phyloP scores from a whole-genome alignment of 2,329 filamentous ascomycete genomes.

The Venturia effusa region DNA sequence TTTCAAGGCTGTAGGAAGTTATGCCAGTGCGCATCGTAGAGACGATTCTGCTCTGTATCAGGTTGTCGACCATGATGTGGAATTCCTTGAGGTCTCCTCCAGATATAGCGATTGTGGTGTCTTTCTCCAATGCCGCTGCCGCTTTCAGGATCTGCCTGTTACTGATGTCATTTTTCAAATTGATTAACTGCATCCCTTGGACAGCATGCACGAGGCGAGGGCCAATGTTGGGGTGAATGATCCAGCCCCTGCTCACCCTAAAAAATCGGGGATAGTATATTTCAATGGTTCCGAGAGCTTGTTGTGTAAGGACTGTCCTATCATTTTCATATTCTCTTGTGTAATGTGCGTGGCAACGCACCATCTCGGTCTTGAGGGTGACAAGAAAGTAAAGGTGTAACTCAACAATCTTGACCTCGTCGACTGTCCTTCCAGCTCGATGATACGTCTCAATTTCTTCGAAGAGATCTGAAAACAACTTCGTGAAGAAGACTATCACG shows the following conservation, averaged over 20 bases:
- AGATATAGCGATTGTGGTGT: background rate
- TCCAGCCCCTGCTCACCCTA: background rate
- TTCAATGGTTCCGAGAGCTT: background rate
- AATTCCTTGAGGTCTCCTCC: background rate
- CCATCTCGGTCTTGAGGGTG: background rate
- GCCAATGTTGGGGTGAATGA: background rate
- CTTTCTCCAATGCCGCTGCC: background rate
- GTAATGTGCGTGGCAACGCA: background rate
- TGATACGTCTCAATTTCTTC: background rate
- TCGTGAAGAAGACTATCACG: background rate
- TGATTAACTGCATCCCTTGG: background rate
- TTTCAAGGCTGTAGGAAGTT: background rate
- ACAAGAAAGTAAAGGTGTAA: background rate
- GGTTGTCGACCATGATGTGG: background rate
- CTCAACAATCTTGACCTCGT: background rate
- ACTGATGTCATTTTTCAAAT: background rate
- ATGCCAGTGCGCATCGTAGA: background rate
- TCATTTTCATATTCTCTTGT: too few relatives aligned
- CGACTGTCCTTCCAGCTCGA: background rate
- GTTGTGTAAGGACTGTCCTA: background rate
- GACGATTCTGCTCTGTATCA: background rate
- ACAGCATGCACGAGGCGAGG: background rate
- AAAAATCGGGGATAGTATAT: background rate
- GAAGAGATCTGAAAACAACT: background rate
- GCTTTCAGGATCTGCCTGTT: background rate